A percentile compares a stretch with the other conserved stretches of the same genome.
Conservation (phyloP, 2,329 filamentous ascomycete species). For the Ramularia endophylla region DNA sequence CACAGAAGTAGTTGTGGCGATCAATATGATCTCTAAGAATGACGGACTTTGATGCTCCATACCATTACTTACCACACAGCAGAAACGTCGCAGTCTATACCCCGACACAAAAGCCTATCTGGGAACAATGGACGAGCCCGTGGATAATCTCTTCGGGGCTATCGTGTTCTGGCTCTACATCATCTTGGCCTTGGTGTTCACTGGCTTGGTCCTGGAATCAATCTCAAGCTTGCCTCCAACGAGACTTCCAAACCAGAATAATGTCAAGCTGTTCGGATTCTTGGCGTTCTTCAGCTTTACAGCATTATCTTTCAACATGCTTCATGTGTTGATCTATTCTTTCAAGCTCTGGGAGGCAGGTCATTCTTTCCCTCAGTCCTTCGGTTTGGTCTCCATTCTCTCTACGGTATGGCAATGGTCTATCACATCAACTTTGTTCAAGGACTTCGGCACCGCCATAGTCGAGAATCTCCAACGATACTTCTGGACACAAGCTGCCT, state of each 20-base stretch:
- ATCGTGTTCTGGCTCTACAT: too few species aligned
- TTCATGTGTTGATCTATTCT: slow-evolving; percentile 29
- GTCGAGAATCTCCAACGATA: slow-evolving; percentile 18
- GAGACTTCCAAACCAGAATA: too few species aligned
- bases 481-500: slow-evolving; percentile 22
- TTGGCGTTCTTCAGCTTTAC: slow-evolving; percentile 28
- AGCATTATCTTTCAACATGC: slow-evolving; percentile 30
- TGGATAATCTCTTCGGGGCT: slow-evolving; percentile 3
- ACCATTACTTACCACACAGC: too few species aligned
- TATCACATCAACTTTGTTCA: slow-evolving; percentile 27
- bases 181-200: too few species aligned
- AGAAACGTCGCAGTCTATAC: too few species aligned
- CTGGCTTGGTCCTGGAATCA: too few species aligned
- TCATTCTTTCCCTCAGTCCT: neutral
- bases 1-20: too few species aligned
- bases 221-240: too few species aligned
- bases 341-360: slow-evolving; percentile 25
- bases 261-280: slow-evolving; percentile 15
- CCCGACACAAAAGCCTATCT: too few species aligned
- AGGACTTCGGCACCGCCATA: slow-evolving; percentile 29
- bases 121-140: neutral
- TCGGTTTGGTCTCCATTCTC: neutral
- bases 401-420: slow-evolving; percentile 28
- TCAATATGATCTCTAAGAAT: too few species aligned
- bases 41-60: too few species aligned